These are phyloP conservation scores for Raffaelea albimanens DNA, from an alignment of 2,329 filamentous ascomycete species.

Conservation along the genomic window DNA sequence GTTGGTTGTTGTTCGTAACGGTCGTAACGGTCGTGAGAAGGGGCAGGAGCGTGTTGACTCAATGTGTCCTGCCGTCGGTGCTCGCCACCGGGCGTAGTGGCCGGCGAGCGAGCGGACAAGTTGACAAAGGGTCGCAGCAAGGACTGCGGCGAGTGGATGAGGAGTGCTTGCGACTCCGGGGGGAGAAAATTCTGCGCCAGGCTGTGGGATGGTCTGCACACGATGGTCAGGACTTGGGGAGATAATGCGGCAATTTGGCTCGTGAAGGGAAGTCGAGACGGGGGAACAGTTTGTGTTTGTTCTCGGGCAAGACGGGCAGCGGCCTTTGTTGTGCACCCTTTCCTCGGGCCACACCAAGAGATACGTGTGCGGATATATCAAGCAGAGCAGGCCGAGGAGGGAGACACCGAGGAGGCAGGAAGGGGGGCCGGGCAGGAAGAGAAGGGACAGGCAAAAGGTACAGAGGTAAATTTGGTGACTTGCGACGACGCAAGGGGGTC, in stretches of 20 bases:
- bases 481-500: too few species aligned
- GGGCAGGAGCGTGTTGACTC: constrained; percentile 6
- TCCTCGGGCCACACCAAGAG: background rate
- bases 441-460: background rate
- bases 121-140: constrained; percentile 7
- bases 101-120: constrained; percentile 12
- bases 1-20: constrained; percentile 34
- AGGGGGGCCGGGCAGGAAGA: background rate
- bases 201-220: background rate
- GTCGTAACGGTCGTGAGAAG: constrained; percentile 45
- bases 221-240: background rate
- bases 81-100: constrained; percentile 11
- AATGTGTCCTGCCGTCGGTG: constrained; percentile 8
- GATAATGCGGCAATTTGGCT: too few species aligned
- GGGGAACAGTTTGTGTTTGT: background rate
- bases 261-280: too few species aligned
- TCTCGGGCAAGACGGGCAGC: background rate
- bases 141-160: constrained; percentile 1
- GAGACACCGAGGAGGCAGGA: background rate
- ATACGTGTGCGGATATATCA: background rate
- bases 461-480: background rate
- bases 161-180: background rate
- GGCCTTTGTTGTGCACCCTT: background rate
- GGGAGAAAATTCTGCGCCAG: background rate
- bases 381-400: background rate